A percentile compares a stretch with the other conserved stretches of the same genome.
Conservation (phyloP, 2,329 filamentous ascomycete species). For the Penicillium digitatum region DNA sequence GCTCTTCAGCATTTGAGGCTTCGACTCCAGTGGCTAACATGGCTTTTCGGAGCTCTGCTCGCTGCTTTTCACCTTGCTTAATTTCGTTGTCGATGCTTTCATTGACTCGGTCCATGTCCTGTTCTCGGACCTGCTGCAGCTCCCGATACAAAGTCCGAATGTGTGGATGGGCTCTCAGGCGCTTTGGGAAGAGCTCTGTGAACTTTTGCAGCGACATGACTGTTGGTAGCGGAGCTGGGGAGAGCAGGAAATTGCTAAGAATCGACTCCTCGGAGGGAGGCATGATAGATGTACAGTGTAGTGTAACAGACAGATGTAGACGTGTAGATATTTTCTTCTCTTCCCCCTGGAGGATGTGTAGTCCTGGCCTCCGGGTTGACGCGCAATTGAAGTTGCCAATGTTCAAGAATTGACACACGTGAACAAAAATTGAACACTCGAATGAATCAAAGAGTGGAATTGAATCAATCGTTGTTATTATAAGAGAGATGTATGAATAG, state of each 20-base stretch:
- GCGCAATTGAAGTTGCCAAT: not conserved
- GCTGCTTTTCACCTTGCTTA: slow-evolving; percentile 36
- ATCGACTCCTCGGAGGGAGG: slow-evolving; percentile 70
- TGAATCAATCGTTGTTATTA: not conserved
- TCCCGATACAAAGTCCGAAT: slow-evolving; percentile 72
- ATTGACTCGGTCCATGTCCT: slow-evolving; percentile 64
- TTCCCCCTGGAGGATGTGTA: not conserved
- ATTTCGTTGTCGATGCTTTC: slow-evolving; percentile 46
- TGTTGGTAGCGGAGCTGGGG: slow-evolving; percentile 68
- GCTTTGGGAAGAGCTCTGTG: slow-evolving; percentile 68
- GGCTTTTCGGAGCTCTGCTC: slow-evolving; percentile 37
- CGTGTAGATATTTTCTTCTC: not conserved
- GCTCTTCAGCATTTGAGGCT: slow-evolving; percentile 31
- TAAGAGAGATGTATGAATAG: not conserved
- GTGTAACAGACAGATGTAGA: not conserved
- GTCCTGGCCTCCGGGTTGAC: not conserved
- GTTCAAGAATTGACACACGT: not conserved
- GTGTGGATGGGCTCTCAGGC: slow-evolving; percentile 62
- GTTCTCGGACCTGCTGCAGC: slow-evolving; percentile 68
- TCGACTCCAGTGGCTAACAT: slow-evolving; percentile 32
- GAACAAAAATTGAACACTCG: not conserved
- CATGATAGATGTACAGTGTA: slow-evolving; percentile 47
- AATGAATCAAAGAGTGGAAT: not conserved
- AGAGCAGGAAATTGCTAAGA: slow-evolving; percentile 71
- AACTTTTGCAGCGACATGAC: slow-evolving; percentile 73